phyloP scores from a whole-genome alignment of 2,329 filamentous ascomycete genomes.

The Xylaria hypoxylon region DNA sequence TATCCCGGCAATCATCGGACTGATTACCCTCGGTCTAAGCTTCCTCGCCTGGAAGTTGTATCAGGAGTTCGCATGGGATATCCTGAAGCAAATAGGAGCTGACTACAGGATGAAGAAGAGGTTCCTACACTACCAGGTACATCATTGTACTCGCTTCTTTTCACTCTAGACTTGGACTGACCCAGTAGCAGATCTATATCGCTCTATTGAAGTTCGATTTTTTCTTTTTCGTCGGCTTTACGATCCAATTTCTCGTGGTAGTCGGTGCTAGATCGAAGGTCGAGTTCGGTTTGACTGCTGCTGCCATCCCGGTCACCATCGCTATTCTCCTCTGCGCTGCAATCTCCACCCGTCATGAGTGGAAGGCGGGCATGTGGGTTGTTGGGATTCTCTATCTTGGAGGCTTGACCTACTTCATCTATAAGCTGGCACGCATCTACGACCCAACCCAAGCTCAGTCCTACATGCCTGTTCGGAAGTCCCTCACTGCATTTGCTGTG shows the following conservation, averaged over 20 bases:
- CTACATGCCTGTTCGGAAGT: constrained; percentile 84
- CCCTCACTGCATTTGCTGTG: constrained; percentile 91
- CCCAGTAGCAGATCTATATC: constrained; percentile 82
- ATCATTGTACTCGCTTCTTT: constrained; percentile 39
- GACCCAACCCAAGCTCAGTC: constrained; percentile 66
- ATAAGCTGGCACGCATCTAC: constrained; percentile 98
- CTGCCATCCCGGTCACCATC: constrained; percentile 91
- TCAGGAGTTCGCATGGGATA: constrained; percentile 98
- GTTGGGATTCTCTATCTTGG: constrained; percentile 90
- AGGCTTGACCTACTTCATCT: constrained; percentile 93
- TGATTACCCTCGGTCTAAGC: constrained; percentile 78
- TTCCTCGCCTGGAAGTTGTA: constrained; percentile 95
- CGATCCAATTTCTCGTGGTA: constrained; percentile 96
- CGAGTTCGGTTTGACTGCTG: constrained; percentile 88
- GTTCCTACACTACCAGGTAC: constrained; percentile 94
- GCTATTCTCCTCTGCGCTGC: constrained; percentile 86
- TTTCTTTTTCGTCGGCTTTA: constrained; percentile 99
- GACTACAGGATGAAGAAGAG: constrained; percentile 97
- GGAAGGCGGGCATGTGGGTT: constrained; percentile 77
- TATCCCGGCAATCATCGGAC: constrained; percentile 84
- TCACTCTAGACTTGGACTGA: constrained; percentile 39
- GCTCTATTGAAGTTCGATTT: constrained; percentile 98
- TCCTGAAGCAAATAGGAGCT: constrained; percentile 98
- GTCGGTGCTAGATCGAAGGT: constrained; percentile 76
- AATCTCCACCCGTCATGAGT: constrained; percentile 86